These are phyloP conservation scores for Angomonas desouzai DNA, from an alignment of 208 protist genomes.

Conservation along the genomic window DNA sequence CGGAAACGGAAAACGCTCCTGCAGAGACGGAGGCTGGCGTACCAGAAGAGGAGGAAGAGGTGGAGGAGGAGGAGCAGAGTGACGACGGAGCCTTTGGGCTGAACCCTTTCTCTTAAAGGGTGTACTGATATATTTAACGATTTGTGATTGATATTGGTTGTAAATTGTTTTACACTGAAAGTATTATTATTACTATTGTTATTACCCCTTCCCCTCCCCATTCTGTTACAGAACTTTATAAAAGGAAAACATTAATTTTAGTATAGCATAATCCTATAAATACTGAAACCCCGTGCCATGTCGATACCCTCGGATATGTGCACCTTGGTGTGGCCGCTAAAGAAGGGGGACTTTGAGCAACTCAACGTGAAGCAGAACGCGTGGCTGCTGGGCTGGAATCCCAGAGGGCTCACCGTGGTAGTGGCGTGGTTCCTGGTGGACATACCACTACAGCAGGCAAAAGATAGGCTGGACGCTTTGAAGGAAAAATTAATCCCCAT, in stretches of 20 bases:
- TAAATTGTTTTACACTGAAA: constrained; percentile 3
- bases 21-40: background rate
- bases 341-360: background rate
- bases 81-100: constrained; percentile 12
- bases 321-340: constrained; percentile 67
- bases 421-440: constrained; percentile 49
- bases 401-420: constrained; percentile 62
- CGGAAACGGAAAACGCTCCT: constrained; percentile 13
- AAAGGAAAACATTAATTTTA: no score
- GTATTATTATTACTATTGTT: constrained; percentile 8
- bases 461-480: constrained; percentile 29
- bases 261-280: no score
- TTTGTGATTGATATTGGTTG: no score
- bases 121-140: no score
- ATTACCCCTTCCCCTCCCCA: background rate
- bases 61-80: constrained; percentile 12
- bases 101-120: background rate
- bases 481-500: constrained; percentile 22
- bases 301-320: constrained; percentile 44
- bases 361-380: constrained; percentile 12
- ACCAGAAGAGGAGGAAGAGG: constrained; percentile 10
- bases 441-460: constrained; percentile 32
- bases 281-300: no score
- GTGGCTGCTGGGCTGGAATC: constrained; percentile 85
- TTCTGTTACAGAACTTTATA: no score